phyloP scores from a whole-genome alignment of 768 basidiomycete species.

The Obba rivulosa region DNA sequence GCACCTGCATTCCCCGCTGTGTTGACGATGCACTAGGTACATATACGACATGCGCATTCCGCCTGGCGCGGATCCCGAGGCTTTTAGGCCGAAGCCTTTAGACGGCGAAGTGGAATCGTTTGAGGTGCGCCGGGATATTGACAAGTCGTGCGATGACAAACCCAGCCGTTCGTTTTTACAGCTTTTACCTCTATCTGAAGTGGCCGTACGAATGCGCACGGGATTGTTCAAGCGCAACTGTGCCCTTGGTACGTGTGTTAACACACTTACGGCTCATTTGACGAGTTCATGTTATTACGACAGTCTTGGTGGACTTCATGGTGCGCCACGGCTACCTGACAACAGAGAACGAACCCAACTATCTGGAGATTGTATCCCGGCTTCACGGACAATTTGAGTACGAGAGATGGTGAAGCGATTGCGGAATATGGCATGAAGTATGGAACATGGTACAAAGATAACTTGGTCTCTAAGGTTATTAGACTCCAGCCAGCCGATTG shows the following conservation, averaged over 20 bases:
- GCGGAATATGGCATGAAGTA: too few species aligned
- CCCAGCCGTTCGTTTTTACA: conserved; percentile 22
- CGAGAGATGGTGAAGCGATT: conserved; percentile 26
- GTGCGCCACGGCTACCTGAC: conserved; percentile 83
- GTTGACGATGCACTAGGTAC: conserved; percentile 45
- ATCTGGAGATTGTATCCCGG: conserved; percentile 67
- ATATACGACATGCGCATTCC: conserved; percentile 81
- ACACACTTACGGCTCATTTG: not conserved
- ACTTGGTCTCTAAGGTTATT: too few species aligned
- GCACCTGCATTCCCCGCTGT: not conserved
- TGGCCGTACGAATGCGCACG: conserved; percentile 57
- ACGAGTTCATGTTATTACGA: not conserved
- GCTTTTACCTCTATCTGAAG: conserved; percentile 61
- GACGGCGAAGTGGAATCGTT: conserved; percentile 97
- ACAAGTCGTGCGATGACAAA: too few species aligned
- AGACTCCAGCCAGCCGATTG: too few species aligned
- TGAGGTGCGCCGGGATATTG: conserved; percentile 46
- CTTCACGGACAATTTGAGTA: conserved; percentile 71
- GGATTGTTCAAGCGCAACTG: conserved; percentile 93
- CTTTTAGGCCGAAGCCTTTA: conserved; percentile 62
- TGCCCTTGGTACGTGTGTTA: conserved; percentile 55
- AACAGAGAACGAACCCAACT: conserved; percentile 83
- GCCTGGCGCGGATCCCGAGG: conserved; percentile 34
- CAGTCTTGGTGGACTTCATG: conserved; percentile 89
- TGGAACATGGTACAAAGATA: too few species aligned